Evolutionary conservation across 768 basidiomycete genomes (phyloP), one percentile per base, ranked within the genome.

Genomic region (Botryobasidium botryosum): DNA sequence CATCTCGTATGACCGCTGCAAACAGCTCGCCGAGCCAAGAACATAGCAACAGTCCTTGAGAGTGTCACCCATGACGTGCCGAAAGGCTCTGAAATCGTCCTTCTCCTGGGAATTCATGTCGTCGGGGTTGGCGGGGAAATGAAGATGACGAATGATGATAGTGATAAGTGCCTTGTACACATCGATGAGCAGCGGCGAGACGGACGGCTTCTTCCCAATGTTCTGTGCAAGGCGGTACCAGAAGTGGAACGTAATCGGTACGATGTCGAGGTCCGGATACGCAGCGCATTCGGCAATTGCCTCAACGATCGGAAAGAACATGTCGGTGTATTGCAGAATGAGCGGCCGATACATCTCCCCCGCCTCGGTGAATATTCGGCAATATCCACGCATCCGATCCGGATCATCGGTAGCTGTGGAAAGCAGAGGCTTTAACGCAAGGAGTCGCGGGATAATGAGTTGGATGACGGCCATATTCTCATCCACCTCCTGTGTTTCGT

Each of bases 61-160:
- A 3, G 94, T 97, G 59, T 99, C 91, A 31, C 94, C 94, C 85
- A 99, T 97, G 49, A 90, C 77, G 65, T 99, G 94, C 39, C 94
- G 71, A 68, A 99, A 99, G 3, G 77, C 72, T 18, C 94, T 74
- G 70, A 97, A 99, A 54, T 81, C 79, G 45, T 99, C 94, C 4
- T 79, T 72, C 58, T 96, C 94, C 62, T 91, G 85, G 15, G 77
- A 75, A 17, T 71, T 68, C 53, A 90, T 59, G 35, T 71, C 60
- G 15, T 65, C 58, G 7, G 71, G 55, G 50, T 96, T 87, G 5
- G 72, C 54, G 15, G 94, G 91, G 62, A 94, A 97, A 57, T 85
- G 85, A 6, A 99, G 70, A 58, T 97, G 94, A 28, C 66, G 62
- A 57, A 97, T 88, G 51, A 97, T 80, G 52, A 86, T 77, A 7